phyloP scores from a whole-genome alignment of 768 basidiomycete species.

The Coprinopsis marcescibilis region DNA sequence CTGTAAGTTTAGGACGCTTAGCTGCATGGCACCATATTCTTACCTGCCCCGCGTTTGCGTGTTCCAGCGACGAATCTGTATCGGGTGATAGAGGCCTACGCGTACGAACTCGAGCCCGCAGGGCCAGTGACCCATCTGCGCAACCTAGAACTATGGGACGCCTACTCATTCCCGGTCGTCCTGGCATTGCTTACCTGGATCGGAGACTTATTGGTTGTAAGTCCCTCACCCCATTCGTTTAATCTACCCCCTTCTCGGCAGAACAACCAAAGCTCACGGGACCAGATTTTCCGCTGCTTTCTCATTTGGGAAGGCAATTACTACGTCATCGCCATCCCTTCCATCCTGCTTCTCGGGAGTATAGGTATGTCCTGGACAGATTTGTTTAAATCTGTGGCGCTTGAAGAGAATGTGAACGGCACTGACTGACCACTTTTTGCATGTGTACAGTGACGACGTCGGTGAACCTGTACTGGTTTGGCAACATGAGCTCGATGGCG shows the following conservation, averaged over 20 bases:
- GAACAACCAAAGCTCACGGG: background rate
- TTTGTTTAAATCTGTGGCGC: too few relatives aligned
- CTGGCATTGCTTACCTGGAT: background rate
- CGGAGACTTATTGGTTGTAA: background rate
- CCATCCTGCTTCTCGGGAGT: conserved; percentile 7
- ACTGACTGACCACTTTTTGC: background rate
- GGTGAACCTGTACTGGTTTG: conserved; percentile 3
- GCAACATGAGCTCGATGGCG: background rate
- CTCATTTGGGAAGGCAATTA: conserved; percentile 6
- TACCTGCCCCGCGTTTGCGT: background rate
- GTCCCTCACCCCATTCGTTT: background rate
- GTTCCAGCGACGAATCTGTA: background rate
- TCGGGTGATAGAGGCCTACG: background rate
- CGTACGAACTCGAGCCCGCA: background rate
- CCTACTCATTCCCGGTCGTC: background rate
- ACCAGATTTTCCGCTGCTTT: conserved; percentile 11
- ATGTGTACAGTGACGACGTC: background rate
- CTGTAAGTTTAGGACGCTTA: too few relatives aligned
- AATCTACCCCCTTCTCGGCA: background rate
- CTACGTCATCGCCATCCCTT: conserved; percentile 9
- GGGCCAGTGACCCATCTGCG: background rate
- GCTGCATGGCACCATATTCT: background rate
- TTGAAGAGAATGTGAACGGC: too few relatives aligned
- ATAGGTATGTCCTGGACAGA: conserved; percentile 11
- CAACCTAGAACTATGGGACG: background rate